Evolutionary conservation across 2,329 filamentous ascomycete species (phyloP).

Genomic region (Hypomyces rosellus): DNA sequence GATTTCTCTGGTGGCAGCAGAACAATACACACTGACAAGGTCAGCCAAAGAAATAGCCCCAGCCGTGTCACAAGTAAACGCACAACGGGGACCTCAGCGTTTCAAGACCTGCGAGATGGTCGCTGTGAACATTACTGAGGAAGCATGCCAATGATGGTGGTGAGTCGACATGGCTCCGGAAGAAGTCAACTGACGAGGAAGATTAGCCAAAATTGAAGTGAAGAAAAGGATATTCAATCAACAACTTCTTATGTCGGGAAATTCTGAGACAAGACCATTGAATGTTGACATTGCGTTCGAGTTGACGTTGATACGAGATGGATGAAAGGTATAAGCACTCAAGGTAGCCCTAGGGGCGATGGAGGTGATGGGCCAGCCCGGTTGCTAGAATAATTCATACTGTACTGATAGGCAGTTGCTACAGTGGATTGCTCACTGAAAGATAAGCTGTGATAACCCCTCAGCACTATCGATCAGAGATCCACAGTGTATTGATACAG

Average conservation of each 20-base stretch:
- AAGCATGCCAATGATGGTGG: slow-evolving; percentile 74
- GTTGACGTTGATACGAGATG: too few species aligned
- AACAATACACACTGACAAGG: slow-evolving; percentile 67
- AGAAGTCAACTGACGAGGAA: slow-evolving; percentile 65
- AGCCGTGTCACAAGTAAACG: slow-evolving; percentile 10
- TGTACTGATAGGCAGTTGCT: not conserved
- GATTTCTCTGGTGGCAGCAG: slow-evolving; percentile 72
- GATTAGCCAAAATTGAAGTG: not conserved
- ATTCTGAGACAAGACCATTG: slow-evolving; percentile 65
- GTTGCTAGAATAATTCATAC: not conserved
- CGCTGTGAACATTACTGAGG: slow-evolving; percentile 86
- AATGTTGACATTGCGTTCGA: slow-evolving; percentile 64
- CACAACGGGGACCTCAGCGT: slow-evolving; percentile 68
- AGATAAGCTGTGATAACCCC: too few species aligned
- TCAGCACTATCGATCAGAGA: too few species aligned
- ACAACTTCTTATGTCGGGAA: slow-evolving; percentile 67
- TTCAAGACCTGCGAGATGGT: slow-evolving; percentile 79
- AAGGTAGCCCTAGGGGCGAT: too few species aligned
- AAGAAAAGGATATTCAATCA: not conserved
- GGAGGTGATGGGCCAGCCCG: too few species aligned
- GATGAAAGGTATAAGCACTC: too few species aligned
- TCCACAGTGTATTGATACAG: too few species aligned
- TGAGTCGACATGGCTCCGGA: slow-evolving; percentile 50
- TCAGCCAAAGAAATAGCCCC: not conserved
- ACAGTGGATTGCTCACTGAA: not conserved